Evolutionary conservation across 345 rosid species (phyloP), one percentile per base, ranked within the genome.

Genomic region (Salix exigua): DNA sequence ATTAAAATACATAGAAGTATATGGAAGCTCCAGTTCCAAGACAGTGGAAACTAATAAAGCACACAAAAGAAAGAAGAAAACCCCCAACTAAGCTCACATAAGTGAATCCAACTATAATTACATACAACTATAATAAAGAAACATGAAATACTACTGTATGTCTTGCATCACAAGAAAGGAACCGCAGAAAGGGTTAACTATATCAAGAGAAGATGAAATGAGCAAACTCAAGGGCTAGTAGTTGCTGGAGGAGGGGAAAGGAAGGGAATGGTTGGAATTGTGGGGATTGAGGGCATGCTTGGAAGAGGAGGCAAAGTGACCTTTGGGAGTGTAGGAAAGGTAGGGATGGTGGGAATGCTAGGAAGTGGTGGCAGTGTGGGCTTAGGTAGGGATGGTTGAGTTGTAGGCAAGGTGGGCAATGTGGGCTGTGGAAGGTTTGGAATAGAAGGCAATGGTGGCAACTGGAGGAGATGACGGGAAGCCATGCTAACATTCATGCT

Each of bases 161-260:
- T 7, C 60, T 19, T 2, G 60, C 23, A 53, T 7, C 60, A 53
- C 23, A 53, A 53, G 60, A 53, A 53, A 51, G 58, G 58, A 51
- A 51, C 10, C 7, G 23, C 58, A 51, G 19, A 51, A 51, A 21
- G 23, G 58, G 23, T 51, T 6, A 51, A 6, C n/a, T 51, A 51
- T 51, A 2, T 6, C 3, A 53, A 53, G 60, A 51, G 23, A 51
- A 51, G 60, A 51, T 53, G 2, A 7, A 53, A 6, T 53, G 60
- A 53, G 60, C n/a, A 19, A 19, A 53, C 50, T 82, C 58, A 82
- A 71, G 87, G 83, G 63, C 75, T 78, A 37, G 78, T 30, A 48
- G 65, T 73, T 40, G 80, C 58, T 28, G 82, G 85, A 23, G 82
- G 81, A 33, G 85, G 89, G 7, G 84, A 67, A 64, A 82, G 42